Evolutionary conservation across 495 filamentous ascomycete genomes (phyloP), one percentile per base, ranked within the genome.

Genomic region (Chaetomium tenue): DNA sequence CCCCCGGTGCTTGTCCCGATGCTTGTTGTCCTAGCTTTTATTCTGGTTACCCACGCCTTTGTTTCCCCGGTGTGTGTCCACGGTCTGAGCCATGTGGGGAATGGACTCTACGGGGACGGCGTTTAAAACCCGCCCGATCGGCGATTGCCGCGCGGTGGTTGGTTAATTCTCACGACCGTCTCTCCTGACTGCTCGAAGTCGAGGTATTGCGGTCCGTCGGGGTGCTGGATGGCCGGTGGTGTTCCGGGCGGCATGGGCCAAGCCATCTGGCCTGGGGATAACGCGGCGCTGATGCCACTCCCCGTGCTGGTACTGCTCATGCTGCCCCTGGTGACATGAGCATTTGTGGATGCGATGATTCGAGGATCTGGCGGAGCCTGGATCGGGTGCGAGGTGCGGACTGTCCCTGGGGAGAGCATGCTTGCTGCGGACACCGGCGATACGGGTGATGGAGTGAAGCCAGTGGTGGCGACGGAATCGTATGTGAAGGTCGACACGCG

Each of bases 231-330:
- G 5, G 44, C 54, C 6, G 66, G 47, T 22, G 66, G 60, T 23
- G 66, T 63, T 20, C 47, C 57, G 3, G 63, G 63, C 39, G 66
- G 66, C 63, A 68, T 66, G 33, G 63, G 66, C 59, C 63, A 68
- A 5, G 63, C 54, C 48, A 63, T 66, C 37, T 65, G 66, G 16
- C 62, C 66, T 3, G 66, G 66, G 7, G 63, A 26, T 46, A 68
- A 16, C 20, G 56, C 63, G 8, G 63, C 63, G n/a, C 63, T 66
- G 18, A 63, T 48, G 8, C 44, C 58, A 28, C 59, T 65, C 15
- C 47, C 44, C 1, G 58, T 64, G 55, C 63, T 68, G 47, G 63
- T 23, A 30, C 59, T 68, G 48, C 53, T 59, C 13, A 60, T 15
- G 48, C 66, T 68, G 40, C 63, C 58, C 6, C 26, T n/a, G 23